These are phyloP conservation scores for Fusarium pseudograminearum DNA, from an alignment of 2,329 filamentous ascomycete genomes.

Conservation along the genomic window DNA sequence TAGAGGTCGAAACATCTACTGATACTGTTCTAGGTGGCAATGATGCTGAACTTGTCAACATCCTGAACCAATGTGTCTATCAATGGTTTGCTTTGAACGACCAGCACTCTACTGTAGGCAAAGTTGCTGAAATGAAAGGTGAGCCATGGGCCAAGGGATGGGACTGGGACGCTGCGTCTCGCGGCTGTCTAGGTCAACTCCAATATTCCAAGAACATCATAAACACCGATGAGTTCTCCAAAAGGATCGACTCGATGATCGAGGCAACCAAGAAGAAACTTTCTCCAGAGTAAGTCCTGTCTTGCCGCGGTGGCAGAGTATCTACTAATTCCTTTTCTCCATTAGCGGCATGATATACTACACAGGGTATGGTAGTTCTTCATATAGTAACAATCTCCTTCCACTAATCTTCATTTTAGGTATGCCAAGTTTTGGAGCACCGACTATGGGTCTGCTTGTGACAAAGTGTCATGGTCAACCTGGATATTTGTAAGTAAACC, in stretches of 20 bases:
- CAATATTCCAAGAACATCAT: conserved; percentile 8
- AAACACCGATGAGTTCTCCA: not conserved
- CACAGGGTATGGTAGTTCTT: not conserved
- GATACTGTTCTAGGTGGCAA: conserved; percentile 3
- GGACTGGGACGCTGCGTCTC: conserved; percentile 4
- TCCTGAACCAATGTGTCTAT: conserved; percentile 18
- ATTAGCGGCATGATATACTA: conserved; percentile 24
- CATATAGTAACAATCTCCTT: no score
- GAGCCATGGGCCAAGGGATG: conserved; percentile 11
- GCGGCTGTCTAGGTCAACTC: conserved; percentile 2
- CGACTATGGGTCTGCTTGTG: not conserved
- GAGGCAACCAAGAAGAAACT: conserved; percentile 14
- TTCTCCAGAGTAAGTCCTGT: not conserved
- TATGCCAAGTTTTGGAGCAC: conserved; percentile 31
- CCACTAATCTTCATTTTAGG: no score
- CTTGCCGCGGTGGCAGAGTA: no score
- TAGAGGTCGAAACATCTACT: no score
- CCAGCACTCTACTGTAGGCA: not conserved
- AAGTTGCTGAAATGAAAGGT: conserved; percentile 1
- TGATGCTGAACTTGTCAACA: conserved; percentile 20
- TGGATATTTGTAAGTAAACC: conserved; percentile 23
- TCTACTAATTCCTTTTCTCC: no score
- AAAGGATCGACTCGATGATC: not conserved
- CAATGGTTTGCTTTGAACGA: conserved; percentile 13
- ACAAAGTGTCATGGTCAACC: conserved; percentile 9